Conservation (phyloP, 2,329 filamentous ascomycete species). For the Fusarium sp. region DNA sequence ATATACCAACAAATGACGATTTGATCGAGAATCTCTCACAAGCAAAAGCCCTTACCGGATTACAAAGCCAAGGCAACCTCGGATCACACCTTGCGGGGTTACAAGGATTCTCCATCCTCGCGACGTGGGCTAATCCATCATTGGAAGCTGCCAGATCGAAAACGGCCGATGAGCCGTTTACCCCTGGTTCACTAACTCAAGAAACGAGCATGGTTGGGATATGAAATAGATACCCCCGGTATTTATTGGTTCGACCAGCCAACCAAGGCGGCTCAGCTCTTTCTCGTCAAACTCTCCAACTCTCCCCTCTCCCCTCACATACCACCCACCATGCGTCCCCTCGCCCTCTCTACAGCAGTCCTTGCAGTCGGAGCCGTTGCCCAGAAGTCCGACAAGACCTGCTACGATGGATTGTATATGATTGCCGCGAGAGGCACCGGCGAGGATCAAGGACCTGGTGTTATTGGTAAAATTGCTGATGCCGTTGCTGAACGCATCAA, state of each 20-base stretch:
- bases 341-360: slow-evolving; percentile 39
- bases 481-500: slow-evolving; percentile 49
- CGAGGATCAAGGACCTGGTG: slow-evolving; percentile 51
- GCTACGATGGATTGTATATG: slow-evolving; percentile 52
- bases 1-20: neutral
- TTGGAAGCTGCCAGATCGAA: slow-evolving; percentile 25
- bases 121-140: slow-evolving; percentile 27
- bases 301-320: neutral
- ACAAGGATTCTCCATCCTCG: slow-evolving; percentile 21
- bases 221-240: slow-evolving; percentile 26
- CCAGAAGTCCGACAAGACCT: slow-evolving; percentile 34
- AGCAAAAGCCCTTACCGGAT: neutral
- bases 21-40: slow-evolving; percentile 8
- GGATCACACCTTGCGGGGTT: slow-evolving; percentile 33
- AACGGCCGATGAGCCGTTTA: neutral
- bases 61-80: slow-evolving; percentile 25
- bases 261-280: neutral
- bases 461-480: slow-evolving; percentile 49
- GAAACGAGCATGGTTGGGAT: neutral
- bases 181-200: slow-evolving; percentile 19
- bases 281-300: neutral
- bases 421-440: slow-evolving; percentile 54
- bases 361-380: slow-evolving; percentile 41
- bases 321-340: slow-evolving; percentile 29
- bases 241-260: neutral